phyloP scores from a whole-genome alignment of 306 rosid genomes.

The Mucuna pruriens region DNA sequence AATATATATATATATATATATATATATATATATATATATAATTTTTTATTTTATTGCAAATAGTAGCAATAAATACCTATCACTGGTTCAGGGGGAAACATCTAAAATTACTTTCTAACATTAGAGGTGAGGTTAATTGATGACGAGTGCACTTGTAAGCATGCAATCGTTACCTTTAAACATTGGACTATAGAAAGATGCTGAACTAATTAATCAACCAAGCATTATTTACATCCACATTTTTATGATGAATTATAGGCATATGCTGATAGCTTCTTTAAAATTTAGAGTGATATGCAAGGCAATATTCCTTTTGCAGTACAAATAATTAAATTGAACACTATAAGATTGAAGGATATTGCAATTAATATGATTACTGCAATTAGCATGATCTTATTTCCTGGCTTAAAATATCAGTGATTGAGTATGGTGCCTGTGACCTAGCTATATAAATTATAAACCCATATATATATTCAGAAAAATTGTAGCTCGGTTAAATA shows the following conservation, averaged over 20 bases:
- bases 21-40: not conserved
- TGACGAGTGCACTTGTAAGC: not conserved
- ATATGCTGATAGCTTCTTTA: not conserved
- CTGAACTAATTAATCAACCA: not conserved
- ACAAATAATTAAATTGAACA: not conserved
- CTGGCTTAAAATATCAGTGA: not conserved
- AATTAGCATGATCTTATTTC: not conserved
- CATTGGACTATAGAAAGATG: not conserved
- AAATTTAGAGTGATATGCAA: not conserved
- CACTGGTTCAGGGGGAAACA: not conserved
- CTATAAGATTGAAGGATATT: not conserved
- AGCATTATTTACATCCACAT: not conserved
- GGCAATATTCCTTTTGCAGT: not conserved
- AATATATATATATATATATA: not conserved
- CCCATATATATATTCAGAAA: not conserved
- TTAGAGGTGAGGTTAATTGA: not conserved
- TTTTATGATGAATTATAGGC: not conserved
- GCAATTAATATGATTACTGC: not conserved
- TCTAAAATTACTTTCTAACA: not conserved
- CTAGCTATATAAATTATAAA: not conserved
- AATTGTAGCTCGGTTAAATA: slow-evolving; percentile 26
- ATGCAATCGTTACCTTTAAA: not conserved
- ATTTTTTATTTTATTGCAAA: not conserved
- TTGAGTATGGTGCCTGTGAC: not conserved
- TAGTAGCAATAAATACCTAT: not conserved